Evolutionary conservation across 345 rosid species (phyloP), one percentile per base, ranked within the genome.

Genomic region (Lepidium africanum): DNA sequence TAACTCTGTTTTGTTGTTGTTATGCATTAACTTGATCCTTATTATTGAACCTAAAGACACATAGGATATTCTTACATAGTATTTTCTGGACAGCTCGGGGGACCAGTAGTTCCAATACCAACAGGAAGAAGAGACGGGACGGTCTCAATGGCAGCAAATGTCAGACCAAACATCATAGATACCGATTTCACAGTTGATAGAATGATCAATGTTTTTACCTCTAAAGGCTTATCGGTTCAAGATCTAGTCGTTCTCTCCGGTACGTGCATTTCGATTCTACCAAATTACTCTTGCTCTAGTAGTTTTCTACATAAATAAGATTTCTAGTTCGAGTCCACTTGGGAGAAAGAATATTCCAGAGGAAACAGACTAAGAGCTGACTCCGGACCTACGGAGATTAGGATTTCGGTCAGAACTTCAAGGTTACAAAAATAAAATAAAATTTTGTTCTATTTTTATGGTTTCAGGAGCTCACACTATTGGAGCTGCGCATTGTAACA

Each of bases 181-280:
- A 87, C 94, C 1, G 82, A 81, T 33, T 90, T 87, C 78, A 79
- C 92, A 5, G 75, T 87, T 76, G 78, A 87, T 41, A 81, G 83
- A 40, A 86, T 86, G 90, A 79, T 80, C 33, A 79, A 66, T 56
- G 47, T 78, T 57, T 90, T 87, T 66, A 59, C 88, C 25, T 76
- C 87, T 5, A 90, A 90, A 81, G 94, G 90, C 56, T 78, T 90
- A 38, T 87, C 94, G 38, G 9, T 82, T 55, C 80, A 77, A 25
- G 94, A 87, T 75, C 86, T 90, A n/a, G 87, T 87, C 14, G 68
- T 70, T 11, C 76, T 90, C 41, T 90, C 94, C 67, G 93, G 93
- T 89, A 30, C 33, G 33, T 30, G n/a, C 5, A 30, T 5, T 30
- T 30, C 33, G 6, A 30, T 30, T 30, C 33, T 30, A 30, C 1